Conservation (phyloP, 129 eudicot species). For the Sambucus nigra region DNA sequence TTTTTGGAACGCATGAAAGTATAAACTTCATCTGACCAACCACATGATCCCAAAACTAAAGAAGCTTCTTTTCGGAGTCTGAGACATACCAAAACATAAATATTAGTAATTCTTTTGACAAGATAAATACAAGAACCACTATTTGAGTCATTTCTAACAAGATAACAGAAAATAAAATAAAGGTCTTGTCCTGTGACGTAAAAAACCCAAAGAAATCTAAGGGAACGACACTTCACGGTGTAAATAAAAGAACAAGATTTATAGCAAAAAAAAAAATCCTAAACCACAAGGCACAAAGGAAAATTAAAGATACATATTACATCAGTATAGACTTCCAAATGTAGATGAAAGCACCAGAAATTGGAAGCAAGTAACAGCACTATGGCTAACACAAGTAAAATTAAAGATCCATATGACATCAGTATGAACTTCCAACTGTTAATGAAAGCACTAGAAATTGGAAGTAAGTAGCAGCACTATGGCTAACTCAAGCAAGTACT, state of each 20-base stretch:
- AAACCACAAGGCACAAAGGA: neutral
- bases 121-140: conserved; percentile 2
- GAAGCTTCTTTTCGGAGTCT: conserved; percentile 78
- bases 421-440: no score
- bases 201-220: neutral
- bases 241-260: neutral
- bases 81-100: conserved; percentile 13
- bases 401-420: no score
- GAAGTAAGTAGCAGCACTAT: no score
- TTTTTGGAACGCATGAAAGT: conserved; percentile 51
- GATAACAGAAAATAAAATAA: neutral
- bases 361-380: no score
- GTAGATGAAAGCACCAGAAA: no score
- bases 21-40: conserved; percentile 58
- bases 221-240: neutral
- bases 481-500: no score
- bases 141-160: neutral
- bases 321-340: no score
- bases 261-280: neutral
- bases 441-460: no score
- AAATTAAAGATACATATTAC: no score
- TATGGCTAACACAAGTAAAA: no score
- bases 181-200: neutral
- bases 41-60: conserved; percentile 41
- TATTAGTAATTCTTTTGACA: conserved; percentile 6